Base-by-base conservation (phyloP, 768 basidiomycete species). In the Tylopilus felleus region DNA sequence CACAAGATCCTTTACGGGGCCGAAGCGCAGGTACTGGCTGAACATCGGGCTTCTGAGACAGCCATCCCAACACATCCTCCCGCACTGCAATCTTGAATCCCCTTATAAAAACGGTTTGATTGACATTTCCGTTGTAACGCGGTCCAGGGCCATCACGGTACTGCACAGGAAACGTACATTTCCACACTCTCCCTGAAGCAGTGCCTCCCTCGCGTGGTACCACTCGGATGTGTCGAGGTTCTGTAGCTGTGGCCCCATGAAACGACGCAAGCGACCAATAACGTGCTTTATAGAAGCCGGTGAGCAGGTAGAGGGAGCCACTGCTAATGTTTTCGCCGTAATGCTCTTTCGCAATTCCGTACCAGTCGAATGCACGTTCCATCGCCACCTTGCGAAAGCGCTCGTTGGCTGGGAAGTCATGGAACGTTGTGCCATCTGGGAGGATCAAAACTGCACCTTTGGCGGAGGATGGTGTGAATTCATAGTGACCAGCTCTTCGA, bases 391-490 rank as follows among this genome's bases (percentile, higher is more conserved):
- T 25, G 5, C 22, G 44, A 31, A 70, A 62, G 7, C 28, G 35
- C 33, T 48, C 51, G 16, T 47, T 56, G 29, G 25, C 21, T 16
- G 43, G 31, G 21, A 67, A 56, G 17, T 65, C 59, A 27, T 56
- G 51, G 28, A 51, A 56, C 17, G 35, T 46, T 2, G 66, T 60
- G 8, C 68, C 73, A 17, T 66, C 58, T 8, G 72, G 70, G 41
- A 72, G 60, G 4, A 65, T 52, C 0, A 73, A 49, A 14, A 71
- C 55, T 8, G 72, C 66, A 7, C 65, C 70, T 52, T 64, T 61
- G 14, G 46, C 16, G 2, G 51, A 22, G 4, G 47, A 49, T 3
- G 53, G 31, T 17, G 16, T 45, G 29, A 54, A 58, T 16, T 55
- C n/a, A 27, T 35, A 53, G n/a, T 33, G 39, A 22, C 21, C 48